Percentiles rank a stretch among this genome's conserved stretches.
Conservation (phyloP, 305 asterid genomes). For the Salvia sclarea region DNA sequence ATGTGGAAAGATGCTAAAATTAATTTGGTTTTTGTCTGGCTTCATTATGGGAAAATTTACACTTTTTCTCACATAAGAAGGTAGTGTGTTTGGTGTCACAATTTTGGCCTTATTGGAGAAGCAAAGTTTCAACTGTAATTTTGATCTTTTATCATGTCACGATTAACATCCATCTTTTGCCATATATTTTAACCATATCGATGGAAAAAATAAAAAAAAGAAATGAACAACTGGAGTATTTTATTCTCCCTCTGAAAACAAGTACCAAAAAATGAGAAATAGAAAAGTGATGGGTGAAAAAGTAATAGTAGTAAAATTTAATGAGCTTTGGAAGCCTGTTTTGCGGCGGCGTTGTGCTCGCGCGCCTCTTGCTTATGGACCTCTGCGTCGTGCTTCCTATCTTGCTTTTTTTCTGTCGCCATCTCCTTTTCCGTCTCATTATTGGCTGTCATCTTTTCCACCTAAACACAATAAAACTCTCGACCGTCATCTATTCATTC, state of each 20-base stretch:
- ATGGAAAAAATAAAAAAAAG: background rate
- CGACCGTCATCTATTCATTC: too few species aligned
- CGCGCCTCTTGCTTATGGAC: slow-evolving; percentile 41
- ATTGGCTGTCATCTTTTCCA: slow-evolving; percentile 50
- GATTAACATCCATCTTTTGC: background rate
- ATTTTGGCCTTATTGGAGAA: background rate
- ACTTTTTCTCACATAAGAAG: background rate
- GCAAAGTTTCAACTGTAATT: too few species aligned
- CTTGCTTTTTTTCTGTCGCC: slow-evolving; percentile 55
- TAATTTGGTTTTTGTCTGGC: background rate
- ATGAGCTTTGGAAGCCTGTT: slow-evolving; percentile 26
- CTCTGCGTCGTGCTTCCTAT: slow-evolving; percentile 49
- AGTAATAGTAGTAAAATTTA: too few species aligned
- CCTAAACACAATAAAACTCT: slow-evolving; percentile 31
- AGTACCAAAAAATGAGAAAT: background rate
- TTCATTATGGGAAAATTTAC: background rate
- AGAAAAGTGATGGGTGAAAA: too few species aligned
- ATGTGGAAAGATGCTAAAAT: too few species aligned
- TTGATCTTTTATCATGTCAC: background rate
- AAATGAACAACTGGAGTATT: background rate
- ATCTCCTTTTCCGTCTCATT: slow-evolving; percentile 45
- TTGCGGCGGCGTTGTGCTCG: slow-evolving; percentile 50
- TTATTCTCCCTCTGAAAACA: too few species aligned
- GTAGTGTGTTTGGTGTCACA: background rate
- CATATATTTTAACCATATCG: background rate